Base-by-base conservation (phyloP, 2,329 filamentous ascomycete species). In the Scleromitrula shiraiana region DNA sequence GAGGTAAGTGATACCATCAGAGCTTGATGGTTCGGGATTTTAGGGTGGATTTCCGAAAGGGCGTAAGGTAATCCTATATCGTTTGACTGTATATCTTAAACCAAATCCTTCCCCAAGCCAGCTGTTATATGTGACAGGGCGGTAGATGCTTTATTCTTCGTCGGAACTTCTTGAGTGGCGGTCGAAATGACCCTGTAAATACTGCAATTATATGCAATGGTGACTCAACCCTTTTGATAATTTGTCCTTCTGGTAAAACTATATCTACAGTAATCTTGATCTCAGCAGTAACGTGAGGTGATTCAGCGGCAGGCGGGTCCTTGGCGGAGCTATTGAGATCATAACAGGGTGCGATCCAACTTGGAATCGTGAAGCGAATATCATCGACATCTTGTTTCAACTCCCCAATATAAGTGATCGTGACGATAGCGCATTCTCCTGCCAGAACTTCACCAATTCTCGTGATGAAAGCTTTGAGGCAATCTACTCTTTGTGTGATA, bases 1-100 rank as follows among this genome's bases (percentile, higher is more conserved):
- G 84, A 83, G 0, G 87, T 80, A 0, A 88, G 67, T 0, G 82
- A 85, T 0, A 76, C 68, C 82, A 88, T 85, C 50, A 88, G 60
- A 0, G 83, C 82, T 4, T 77, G 72, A 41, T 85, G 80, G 45
- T 77, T 70, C 0, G 74, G 68, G 2, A 85, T 69, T 0, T 67
- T 74, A 0, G 82, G 74, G 55, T 88, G 83, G 0, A 68, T 74
- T 61, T 88, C 84, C 1, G 88, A 65, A 3, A 88, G 61, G 0
- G 83, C 84, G 27, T 73, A 69, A 0, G 83, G 83, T 19, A 70
- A 69, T 22, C 71, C 77, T 2, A 76, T 70, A 38, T 79, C 75
- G 47, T 79, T 79, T 2, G 78, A 74, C 14, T 80, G 67, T n/a
- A 87, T 66, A 35, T 85, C 75, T 2, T 89, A 61, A 5, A 88